A percentile compares a stretch with the other conserved stretches of the same genome.
These are phyloP conservation scores for Pseudocercospora crystallina DNA, from an alignment of 2,329 filamentous ascomycete species.

Conservation along the genomic window DNA sequence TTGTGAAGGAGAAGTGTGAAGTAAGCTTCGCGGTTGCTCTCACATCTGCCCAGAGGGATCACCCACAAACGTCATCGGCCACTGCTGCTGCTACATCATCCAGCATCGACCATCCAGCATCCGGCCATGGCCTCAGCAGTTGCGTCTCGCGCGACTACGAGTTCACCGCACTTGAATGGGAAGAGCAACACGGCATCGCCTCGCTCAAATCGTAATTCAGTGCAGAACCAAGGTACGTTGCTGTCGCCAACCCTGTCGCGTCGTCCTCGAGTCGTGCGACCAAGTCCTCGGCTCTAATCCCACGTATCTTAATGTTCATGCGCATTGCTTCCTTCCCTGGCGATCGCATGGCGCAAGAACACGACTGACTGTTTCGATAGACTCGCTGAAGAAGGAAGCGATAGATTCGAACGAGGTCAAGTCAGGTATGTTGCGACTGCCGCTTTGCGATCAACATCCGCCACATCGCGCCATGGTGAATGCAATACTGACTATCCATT, in stretches of 20 bases:
- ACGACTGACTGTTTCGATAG: conserved; percentile 20
- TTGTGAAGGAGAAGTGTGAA: too few relatives aligned
- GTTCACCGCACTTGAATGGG: too few relatives aligned
- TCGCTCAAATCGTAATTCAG: conserved; percentile 23
- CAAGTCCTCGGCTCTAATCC: neutral
- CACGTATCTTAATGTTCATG: neutral
- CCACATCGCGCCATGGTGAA: conserved; percentile 5
- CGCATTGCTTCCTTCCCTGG: conserved; percentile 5
- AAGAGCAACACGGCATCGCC: conserved; percentile 31
- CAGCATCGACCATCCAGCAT: too few relatives aligned
- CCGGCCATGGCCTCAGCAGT: too few relatives aligned
- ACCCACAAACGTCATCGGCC: too few relatives aligned
- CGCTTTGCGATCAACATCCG: neutral
- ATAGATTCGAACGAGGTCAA: conserved; percentile 8
- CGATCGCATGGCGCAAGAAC: conserved; percentile 4
- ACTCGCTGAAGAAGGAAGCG: conserved; percentile 21
- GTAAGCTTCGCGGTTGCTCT: too few relatives aligned
- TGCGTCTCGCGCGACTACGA: too few relatives aligned
- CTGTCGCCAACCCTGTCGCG: conserved; percentile 5
- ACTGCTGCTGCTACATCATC: too few relatives aligned
- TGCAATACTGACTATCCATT: conserved; percentile 5
- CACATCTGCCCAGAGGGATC: too few relatives aligned
- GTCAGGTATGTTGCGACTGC: conserved; percentile 19
- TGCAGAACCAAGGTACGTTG: conserved; percentile 30
- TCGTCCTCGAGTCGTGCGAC: neutral